phyloP scores from a whole-genome alignment of 2,329 filamentous ascomycete species.

The Phialophora tarda region DNA sequence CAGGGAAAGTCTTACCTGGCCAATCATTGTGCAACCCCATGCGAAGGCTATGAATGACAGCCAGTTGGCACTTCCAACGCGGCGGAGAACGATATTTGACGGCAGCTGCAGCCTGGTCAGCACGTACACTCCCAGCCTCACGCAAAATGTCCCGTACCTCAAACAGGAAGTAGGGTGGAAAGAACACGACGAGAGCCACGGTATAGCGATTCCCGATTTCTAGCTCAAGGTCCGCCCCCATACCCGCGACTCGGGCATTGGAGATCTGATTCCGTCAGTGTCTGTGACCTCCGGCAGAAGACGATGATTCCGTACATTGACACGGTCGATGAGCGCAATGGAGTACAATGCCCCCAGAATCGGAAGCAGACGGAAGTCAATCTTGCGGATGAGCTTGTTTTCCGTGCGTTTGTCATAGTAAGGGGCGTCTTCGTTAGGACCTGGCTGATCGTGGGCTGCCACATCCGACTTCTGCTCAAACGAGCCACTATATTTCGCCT shows the following conservation, averaged over 20 bases:
- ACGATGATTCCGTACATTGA: conserved; percentile 22
- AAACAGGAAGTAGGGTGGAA: conserved; percentile 69
- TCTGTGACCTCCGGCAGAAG: neutral
- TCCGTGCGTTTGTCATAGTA: conserved; percentile 12
- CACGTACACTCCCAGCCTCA: neutral
- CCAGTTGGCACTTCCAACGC: conserved; percentile 62
- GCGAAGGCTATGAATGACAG: conserved; percentile 61
- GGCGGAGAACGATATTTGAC: conserved; percentile 52
- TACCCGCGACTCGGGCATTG: conserved; percentile 41
- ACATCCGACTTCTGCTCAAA: conserved; percentile 4
- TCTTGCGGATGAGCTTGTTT: conserved; percentile 26
- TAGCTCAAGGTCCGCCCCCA: conserved; percentile 33
- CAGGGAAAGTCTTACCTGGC: conserved; percentile 30
- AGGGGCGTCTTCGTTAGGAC: neutral
- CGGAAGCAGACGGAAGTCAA: conserved; percentile 42
- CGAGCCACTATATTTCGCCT: conserved; percentile 7
- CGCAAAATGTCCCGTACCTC: conserved; percentile 59
- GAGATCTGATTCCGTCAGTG: conserved; percentile 29
- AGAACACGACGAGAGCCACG: conserved; percentile 75
- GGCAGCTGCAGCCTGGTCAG: conserved; percentile 22
- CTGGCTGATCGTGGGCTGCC: conserved; percentile 6
- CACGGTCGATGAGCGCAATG: conserved; percentile 32
- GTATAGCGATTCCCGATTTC: conserved; percentile 68
- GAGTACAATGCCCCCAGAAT: conserved; percentile 40
- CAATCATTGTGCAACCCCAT: conserved; percentile 44